Evolutionary conservation across 2,329 filamentous ascomycete genomes (phyloP).

Genomic region (Fusarium sp.): DNA sequence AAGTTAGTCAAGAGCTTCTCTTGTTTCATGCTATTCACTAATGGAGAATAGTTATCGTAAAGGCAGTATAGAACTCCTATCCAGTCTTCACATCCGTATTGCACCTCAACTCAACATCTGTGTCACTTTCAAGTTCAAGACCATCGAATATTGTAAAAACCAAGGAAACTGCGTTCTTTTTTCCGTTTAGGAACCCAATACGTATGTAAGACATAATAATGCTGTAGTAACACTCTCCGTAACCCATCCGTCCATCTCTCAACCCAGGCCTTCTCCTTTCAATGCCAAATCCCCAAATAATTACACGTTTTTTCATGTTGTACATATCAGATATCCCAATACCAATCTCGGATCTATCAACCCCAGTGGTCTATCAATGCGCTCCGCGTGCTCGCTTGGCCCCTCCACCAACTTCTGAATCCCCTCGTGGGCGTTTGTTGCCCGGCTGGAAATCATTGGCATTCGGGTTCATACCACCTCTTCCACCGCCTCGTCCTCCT

Average conservation of each 20-base stretch:
- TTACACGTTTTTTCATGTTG: conserved; percentile 46
- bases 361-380: conserved; percentile 49
- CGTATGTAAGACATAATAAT: conserved; percentile 40
- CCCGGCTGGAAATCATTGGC: conserved; percentile 72
- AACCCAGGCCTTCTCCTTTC: conserved; percentile 29
- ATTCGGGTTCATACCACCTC: conserved; percentile 64
- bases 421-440: conserved; percentile 71
- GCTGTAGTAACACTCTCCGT: conserved; percentile 30
- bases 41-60: too few relatives aligned
- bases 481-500: conserved; percentile 62
- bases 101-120: background rate
- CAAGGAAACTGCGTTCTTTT: conserved; percentile 43
- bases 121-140: background rate
- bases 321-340: conserved; percentile 41
- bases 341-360: background rate
- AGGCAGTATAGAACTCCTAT: too few relatives aligned
- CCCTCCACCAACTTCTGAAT: conserved; percentile 61
- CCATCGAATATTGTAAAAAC: conserved; percentile 10
- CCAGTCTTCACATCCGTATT: too few relatives aligned
- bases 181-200: conserved; percentile 47
- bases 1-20: too few relatives aligned
- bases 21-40: too few relatives aligned
- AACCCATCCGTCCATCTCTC: conserved; percentile 29
- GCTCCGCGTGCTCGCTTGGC: conserved; percentile 61
- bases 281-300: conserved; percentile 37